phyloP scores from a whole-genome alignment of 2,329 filamentous ascomycete species.

The Microthyrium microscopicum region DNA sequence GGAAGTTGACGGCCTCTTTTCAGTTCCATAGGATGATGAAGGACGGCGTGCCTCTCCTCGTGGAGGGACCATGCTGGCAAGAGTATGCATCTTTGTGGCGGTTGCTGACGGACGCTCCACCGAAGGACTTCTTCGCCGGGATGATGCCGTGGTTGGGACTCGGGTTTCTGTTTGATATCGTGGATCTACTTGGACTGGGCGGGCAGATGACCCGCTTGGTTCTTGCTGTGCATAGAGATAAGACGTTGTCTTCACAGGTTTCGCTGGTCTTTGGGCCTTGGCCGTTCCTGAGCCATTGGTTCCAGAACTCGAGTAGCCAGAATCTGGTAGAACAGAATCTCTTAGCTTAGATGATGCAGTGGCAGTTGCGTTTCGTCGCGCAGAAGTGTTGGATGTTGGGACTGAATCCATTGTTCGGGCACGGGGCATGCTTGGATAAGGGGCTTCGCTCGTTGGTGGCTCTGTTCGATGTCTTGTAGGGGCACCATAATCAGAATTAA shows the following conservation, averaged over 20 bases:
- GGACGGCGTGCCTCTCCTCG: conserved; percentile 1
- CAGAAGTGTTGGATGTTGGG: neutral
- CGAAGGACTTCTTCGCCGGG: conserved; percentile 2
- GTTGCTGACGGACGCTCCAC: conserved; percentile 1
- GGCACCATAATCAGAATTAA: too few species aligned
- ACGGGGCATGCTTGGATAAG: too few species aligned
- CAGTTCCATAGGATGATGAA: too few species aligned
- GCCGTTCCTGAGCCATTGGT: too few species aligned
- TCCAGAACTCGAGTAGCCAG: conserved; percentile 3
- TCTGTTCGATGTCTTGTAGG: too few species aligned
- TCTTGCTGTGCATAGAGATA: conserved; percentile 4
- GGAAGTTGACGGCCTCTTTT: neutral
- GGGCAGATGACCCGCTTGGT: neutral
- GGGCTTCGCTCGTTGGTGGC: too few species aligned
- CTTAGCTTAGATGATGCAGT: neutral
- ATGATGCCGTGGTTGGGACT: neutral
- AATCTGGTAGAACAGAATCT: neutral
- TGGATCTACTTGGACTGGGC: neutral
- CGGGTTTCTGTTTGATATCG: conserved; percentile 3
- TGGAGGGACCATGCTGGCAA: too few species aligned
- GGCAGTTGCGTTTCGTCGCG: conserved; percentile 1
- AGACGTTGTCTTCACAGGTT: conserved; percentile 2
- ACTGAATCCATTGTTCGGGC: too few species aligned
- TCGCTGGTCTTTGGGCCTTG: too few species aligned
- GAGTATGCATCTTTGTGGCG: conserved; percentile 6